A percentile compares a stretch with the other conserved stretches of the same genome.
Conservation (phyloP, 1,284 basidiomycete genomes). For the Pseudozyma hubeiensis region DNA sequence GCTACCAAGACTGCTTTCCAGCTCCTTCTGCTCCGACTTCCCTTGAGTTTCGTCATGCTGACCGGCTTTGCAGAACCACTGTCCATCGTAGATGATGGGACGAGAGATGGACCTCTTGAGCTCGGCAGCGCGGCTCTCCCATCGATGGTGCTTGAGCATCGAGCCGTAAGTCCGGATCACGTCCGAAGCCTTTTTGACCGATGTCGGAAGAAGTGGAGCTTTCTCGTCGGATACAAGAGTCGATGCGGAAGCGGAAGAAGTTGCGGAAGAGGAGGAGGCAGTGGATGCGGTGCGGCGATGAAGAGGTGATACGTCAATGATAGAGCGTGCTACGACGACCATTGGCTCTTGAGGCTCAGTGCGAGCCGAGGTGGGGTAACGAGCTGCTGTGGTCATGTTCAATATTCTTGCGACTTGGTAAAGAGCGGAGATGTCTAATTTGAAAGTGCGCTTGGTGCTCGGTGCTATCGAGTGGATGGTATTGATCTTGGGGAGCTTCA, state of each 20-base stretch:
- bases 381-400: constrained; percentile 5
- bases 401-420: neutral
- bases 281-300: constrained; percentile 7
- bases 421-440: too few relatives aligned
- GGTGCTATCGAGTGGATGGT: too few relatives aligned
- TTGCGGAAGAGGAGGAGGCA: constrained; percentile 1
- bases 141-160: constrained; percentile 3
- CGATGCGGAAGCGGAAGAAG: neutral
- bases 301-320: constrained; percentile 9
- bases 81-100: constrained; percentile 2
- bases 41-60: neutral
- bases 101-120: constrained; percentile 25
- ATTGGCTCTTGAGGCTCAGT: constrained; percentile 9
- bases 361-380: constrained; percentile 14
- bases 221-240: constrained; percentile 4
- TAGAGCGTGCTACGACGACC: constrained; percentile 8
- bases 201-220: neutral
- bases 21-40: neutral
- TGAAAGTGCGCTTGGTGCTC: too few relatives aligned
- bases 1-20: constrained; percentile 12
- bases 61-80: neutral
- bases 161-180: constrained; percentile 12
- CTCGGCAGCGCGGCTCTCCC: constrained; percentile 3
- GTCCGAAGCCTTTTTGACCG: constrained; percentile 1
- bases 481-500: too few relatives aligned